Percentiles rank a stretch among this genome's conserved stretches.
Conservation (phyloP, 805 yeast species). For the Wickerhamiella kurtzmanii region DNA sequence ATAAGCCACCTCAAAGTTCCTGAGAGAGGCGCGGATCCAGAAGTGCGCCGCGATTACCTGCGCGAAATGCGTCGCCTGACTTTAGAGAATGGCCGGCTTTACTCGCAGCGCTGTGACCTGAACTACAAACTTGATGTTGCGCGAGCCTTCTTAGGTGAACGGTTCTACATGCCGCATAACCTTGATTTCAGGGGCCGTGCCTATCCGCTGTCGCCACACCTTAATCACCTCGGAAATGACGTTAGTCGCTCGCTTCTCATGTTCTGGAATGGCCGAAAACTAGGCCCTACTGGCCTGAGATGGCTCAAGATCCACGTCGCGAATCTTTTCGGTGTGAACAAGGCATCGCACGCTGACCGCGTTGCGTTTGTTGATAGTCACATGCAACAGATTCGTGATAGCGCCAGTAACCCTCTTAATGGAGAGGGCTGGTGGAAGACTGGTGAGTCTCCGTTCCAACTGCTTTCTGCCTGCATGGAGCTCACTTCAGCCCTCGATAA, state of each 20-base stretch:
- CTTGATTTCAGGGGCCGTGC: slow-evolving; percentile 55
- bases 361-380: slow-evolving; percentile 36
- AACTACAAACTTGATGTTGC: slow-evolving; percentile 93
- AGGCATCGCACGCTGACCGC: slow-evolving; percentile 40
- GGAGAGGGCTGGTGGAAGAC: slow-evolving; percentile 41
- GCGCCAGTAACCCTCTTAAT: slow-evolving; percentile 37
- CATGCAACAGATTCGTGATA: slow-evolving; percentile 30
- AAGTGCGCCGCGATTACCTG: slow-evolving; percentile 54
- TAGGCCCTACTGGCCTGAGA: slow-evolving; percentile 39
- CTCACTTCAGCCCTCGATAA: slow-evolving; percentile 35
- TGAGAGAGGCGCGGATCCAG: slow-evolving; percentile 54
- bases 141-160: slow-evolving; percentile 65
- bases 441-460: slow-evolving; percentile 55
- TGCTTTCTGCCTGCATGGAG: slow-evolving; percentile 43
- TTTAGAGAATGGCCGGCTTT: slow-evolving; percentile 48
- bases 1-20: slow-evolving; percentile 46
- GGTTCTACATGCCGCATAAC: slow-evolving; percentile 49
- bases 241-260: slow-evolving; percentile 42
- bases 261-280: slow-evolving; percentile 45
- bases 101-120: slow-evolving; percentile 86
- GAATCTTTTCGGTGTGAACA: slow-evolving; percentile 44
- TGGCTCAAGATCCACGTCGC: slow-evolving; percentile 56
- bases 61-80: slow-evolving; percentile 42
- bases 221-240: slow-evolving; percentile 51
- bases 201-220: slow-evolving; percentile 49